Evolutionary conservation across 768 basidiomycete species (phyloP).

Genomic region (Mycena haematopus): DNA sequence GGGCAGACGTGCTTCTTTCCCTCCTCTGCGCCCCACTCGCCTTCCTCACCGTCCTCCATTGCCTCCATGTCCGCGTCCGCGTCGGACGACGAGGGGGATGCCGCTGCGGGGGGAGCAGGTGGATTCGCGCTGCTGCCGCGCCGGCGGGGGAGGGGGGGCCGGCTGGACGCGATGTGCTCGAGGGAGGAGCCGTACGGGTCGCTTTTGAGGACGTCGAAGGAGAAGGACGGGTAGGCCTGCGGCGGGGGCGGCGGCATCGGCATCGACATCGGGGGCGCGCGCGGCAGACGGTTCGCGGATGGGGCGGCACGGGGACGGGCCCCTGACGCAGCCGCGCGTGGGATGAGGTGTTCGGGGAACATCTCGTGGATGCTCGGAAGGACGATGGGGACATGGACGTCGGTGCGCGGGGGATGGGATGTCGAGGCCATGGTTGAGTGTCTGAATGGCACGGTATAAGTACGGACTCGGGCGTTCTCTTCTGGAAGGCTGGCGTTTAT

Average conservation of each 20-base stretch:
- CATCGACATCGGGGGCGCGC: neutral
- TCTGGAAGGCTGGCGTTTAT: constrained; percentile 5
- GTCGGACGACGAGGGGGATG: no score
- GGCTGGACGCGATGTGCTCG: no score
- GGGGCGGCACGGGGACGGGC: neutral
- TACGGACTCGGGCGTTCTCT: neutral
- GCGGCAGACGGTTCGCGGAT: no score
- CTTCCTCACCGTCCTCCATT: no score
- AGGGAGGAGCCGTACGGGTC: no score
- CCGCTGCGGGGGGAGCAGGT: no score
- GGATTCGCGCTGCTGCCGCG: no score
- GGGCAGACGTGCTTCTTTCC: constrained; percentile 57
- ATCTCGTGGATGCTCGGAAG: constrained; percentile 19
- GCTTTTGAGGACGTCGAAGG: no score
- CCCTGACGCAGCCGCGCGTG: neutral
- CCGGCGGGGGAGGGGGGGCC: no score
- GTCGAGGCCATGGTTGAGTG: neutral
- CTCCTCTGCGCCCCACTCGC: constrained; percentile 32
- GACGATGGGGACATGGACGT: constrained; percentile 2
- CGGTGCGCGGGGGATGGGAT: neutral
- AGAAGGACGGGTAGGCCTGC: no score
- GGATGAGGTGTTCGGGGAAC: neutral
- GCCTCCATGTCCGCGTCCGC: no score
- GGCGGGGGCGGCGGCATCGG: constrained; percentile 9
- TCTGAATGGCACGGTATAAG: constrained; percentile 1